phyloP scores from a whole-genome alignment of 2,329 filamentous ascomycete genomes.

The Orbilia oligospora region DNA sequence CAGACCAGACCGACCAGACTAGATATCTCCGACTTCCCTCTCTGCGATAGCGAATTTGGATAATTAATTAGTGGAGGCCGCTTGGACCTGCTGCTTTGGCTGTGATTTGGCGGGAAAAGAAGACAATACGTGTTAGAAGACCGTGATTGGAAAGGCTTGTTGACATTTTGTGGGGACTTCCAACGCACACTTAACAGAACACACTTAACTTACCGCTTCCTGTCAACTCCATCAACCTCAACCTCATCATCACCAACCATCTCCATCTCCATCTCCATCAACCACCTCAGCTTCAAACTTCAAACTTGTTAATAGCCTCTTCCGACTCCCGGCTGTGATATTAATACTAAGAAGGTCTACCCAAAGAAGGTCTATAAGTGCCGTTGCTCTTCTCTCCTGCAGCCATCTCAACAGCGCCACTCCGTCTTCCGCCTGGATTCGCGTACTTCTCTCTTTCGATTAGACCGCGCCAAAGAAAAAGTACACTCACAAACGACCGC shows the following conservation, averaged over 20 bases:
- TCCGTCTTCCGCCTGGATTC: constrained; percentile 16
- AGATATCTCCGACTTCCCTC: constrained; percentile 50
- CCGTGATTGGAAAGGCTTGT: constrained; percentile 46
- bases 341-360: background rate
- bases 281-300: background rate
- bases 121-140: constrained; percentile 50
- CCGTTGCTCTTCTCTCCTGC: background rate
- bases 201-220: background rate
- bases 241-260: constrained; percentile 1
- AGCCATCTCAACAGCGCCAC: background rate
- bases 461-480: background rate
- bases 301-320: background rate
- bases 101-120: constrained; percentile 16
- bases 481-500: constrained; percentile 7
- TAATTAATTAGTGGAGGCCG: constrained; percentile 31
- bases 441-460: constrained; percentile 8
- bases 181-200: background rate
- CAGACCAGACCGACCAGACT: background rate
- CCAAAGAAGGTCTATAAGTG: constrained; percentile 1
- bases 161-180: constrained; percentile 33
- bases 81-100: constrained; percentile 54
- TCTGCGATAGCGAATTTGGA: constrained; percentile 33
- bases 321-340: background rate
- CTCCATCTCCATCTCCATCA: background rate
- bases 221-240: constrained; percentile 10